phyloP scores from a whole-genome alignment of 106 monocot genomes.

The Xerophyta viscosa region DNA sequence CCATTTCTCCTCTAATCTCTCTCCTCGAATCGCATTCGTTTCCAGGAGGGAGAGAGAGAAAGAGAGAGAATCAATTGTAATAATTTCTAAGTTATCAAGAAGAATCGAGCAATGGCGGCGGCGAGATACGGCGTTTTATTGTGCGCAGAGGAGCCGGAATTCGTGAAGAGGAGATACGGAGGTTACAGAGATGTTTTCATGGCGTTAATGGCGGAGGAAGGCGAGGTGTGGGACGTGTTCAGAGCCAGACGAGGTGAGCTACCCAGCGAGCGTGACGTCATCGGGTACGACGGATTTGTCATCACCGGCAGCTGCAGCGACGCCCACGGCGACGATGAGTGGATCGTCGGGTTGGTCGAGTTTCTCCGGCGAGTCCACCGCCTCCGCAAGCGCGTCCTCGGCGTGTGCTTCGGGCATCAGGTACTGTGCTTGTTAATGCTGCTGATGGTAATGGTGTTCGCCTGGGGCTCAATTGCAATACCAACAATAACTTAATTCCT shows the following conservation, averaged over 20 bases:
- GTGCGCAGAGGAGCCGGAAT: slow-evolving; percentile 10
- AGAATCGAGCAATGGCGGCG: background rate
- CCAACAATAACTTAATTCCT: too few species aligned
- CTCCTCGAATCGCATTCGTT: too few species aligned
- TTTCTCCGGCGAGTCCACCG: slow-evolving; percentile 29
- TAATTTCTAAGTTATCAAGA: too few species aligned
- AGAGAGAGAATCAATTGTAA: too few species aligned
- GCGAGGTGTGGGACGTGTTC: slow-evolving; percentile 12
- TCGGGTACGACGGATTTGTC: slow-evolving; percentile 67
- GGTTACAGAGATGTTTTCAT: slow-evolving; percentile 4
- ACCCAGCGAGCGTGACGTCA: slow-evolving; percentile 27
- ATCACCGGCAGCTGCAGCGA: slow-evolving; percentile 81
- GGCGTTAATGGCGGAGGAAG: slow-evolving; percentile 1
- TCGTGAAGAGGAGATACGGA: slow-evolving; percentile 5
- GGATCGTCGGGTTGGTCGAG: slow-evolving; percentile 51
- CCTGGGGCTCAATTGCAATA: background rate
- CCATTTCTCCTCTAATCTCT: too few species aligned
- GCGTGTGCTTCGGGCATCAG: slow-evolving; percentile 96
- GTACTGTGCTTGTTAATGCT: slow-evolving; percentile 9
- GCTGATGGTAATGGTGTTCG: background rate
- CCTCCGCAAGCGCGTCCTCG: slow-evolving; percentile 59
- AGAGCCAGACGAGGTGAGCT: slow-evolving; percentile 48
- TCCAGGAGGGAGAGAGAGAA: too few species aligned
- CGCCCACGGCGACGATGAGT: slow-evolving; percentile 67
- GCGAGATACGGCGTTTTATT: slow-evolving; percentile 4